phyloP scores from a whole-genome alignment of 176 grass and related monocot species.

The Ensete ventricosum region DNA sequence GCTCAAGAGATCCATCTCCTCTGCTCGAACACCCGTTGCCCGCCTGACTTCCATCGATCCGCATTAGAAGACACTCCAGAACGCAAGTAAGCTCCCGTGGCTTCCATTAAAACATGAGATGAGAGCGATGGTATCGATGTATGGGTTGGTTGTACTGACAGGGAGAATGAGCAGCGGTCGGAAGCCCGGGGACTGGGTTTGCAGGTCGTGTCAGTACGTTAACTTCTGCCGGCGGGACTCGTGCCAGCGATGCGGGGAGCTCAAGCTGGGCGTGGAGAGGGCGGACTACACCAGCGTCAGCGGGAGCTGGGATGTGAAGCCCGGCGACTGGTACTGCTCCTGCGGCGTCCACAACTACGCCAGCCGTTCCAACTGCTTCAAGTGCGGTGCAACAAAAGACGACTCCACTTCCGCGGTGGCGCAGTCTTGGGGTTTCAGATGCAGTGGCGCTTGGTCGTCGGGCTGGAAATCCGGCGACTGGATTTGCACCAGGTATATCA shows the following conservation, averaged over 20 bases:
- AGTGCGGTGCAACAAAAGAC: conserved; percentile 49
- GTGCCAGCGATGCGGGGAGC: conserved; percentile 63
- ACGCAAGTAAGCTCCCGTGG: too few species aligned
- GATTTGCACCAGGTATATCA: conserved; percentile 68
- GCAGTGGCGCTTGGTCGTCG: conserved; percentile 21
- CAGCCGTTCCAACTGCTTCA: conserved; percentile 78
- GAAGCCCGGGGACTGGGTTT: conserved; percentile 98
- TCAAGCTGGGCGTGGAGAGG: conserved; percentile 19
- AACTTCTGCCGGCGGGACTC: conserved; percentile 88
- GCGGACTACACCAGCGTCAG: conserved; percentile 14
- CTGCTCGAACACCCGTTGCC: too few species aligned
- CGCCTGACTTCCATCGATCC: too few species aligned
- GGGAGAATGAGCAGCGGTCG: conserved; percentile 25
- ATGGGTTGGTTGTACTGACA: too few species aligned
- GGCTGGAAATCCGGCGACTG: conserved; percentile 81
- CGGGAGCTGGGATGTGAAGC: conserved; percentile 16
- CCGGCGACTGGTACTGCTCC: conserved; percentile 91
- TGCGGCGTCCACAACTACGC: conserved; percentile 96
- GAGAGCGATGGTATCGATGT: too few species aligned
- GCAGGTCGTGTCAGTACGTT: conserved; percentile 66
- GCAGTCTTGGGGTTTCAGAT: conserved; percentile 27
- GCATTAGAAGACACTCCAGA: too few species aligned
- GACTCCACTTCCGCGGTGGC: conserved; percentile 32
- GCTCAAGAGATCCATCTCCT: too few species aligned
- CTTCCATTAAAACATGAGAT: too few species aligned